A percentile compares a stretch with the other conserved stretches of the same genome.
These are phyloP conservation scores for Rugonectria rugulosa DNA, from an alignment of 2,329 filamentous ascomycete species.

Conservation along the genomic window DNA sequence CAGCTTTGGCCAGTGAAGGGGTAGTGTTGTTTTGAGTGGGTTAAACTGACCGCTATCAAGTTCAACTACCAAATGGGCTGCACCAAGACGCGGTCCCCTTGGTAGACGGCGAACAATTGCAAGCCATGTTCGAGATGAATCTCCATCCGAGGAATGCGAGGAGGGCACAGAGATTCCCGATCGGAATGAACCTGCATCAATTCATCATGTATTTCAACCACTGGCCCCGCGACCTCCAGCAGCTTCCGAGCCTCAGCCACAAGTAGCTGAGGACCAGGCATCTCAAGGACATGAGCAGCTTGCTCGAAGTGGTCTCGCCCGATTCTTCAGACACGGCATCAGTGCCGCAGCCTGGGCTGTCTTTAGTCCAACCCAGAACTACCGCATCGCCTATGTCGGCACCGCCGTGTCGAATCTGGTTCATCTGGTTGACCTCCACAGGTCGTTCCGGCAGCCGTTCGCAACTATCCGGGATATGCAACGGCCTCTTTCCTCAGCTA, in stretches of 20 bases:
- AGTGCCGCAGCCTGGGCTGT: slow-evolving; percentile 36
- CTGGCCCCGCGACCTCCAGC: slow-evolving; percentile 1
- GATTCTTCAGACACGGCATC: slow-evolving; percentile 37
- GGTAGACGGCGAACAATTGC: slow-evolving; percentile 13
- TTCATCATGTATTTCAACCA: background rate
- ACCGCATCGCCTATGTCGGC: slow-evolving; percentile 38
- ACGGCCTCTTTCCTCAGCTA: slow-evolving; percentile 19
- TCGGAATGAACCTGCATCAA: background rate
- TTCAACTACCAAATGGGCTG: slow-evolving; percentile 35
- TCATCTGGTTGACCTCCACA: slow-evolving; percentile 33
- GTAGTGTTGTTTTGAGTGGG: background rate
- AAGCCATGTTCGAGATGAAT: background rate
- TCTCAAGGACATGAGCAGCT: slow-evolving; percentile 31
- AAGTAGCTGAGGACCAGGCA: slow-evolving; percentile 9
- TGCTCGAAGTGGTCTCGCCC: slow-evolving; percentile 32
- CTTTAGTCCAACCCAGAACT: slow-evolving; percentile 34
- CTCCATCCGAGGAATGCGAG: slow-evolving; percentile 3
- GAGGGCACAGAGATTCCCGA: background rate
- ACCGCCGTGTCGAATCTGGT: slow-evolving; percentile 37
- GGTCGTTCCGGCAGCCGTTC: slow-evolving; percentile 35
- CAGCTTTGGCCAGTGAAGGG: background rate
- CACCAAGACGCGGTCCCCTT: slow-evolving; percentile 23
- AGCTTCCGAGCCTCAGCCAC: slow-evolving; percentile 9
- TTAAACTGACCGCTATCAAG: slow-evolving; percentile 15
- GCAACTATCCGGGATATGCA: slow-evolving; percentile 15